Conservation (phyloP, 2,329 filamentous ascomycete genomes). For the Apiospora aurea region DNA sequence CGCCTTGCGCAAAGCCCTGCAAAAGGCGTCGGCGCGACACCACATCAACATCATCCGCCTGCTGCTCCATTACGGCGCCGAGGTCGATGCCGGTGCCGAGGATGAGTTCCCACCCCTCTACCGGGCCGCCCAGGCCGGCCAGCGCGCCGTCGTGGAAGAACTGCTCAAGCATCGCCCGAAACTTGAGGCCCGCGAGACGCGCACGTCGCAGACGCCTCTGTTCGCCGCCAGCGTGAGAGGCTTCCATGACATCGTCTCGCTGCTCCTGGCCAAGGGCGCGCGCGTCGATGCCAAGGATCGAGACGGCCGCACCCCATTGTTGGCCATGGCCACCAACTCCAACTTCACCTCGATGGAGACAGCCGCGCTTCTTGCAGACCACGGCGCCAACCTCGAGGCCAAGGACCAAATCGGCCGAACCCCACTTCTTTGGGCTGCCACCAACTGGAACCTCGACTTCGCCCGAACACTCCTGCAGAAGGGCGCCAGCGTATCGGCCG, state of each 20-base stretch:
- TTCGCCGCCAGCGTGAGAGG: constrained; percentile 46
- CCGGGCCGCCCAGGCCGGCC: constrained; percentile 47
- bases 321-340: constrained; percentile 44
- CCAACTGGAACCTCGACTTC: constrained; percentile 59
- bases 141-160: constrained; percentile 43
- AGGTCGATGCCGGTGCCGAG: constrained; percentile 44
- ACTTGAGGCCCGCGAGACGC: constrained; percentile 41
- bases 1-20: constrained; percentile 46
- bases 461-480: constrained; percentile 52
- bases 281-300: constrained; percentile 44
- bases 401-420: constrained; percentile 58
- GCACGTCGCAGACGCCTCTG: constrained; percentile 45
- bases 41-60: constrained; percentile 45
- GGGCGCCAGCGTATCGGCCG: constrained; percentile 48
- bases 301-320: constrained; percentile 46
- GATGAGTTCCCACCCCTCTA: constrained; percentile 46
- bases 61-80: constrained; percentile 48
- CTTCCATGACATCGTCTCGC: constrained; percentile 42
- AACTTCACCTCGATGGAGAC: constrained; percentile 48
- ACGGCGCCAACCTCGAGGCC: constrained; percentile 44
- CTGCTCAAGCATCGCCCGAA: constrained; percentile 44
- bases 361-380: constrained; percentile 47
- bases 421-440: constrained; percentile 65
- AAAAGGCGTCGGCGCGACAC: constrained; percentile 46
- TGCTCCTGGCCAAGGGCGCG: constrained; percentile 43